Base-by-base conservation (phyloP, 179 eudicot species). In the Beta lomatogona region DNA sequence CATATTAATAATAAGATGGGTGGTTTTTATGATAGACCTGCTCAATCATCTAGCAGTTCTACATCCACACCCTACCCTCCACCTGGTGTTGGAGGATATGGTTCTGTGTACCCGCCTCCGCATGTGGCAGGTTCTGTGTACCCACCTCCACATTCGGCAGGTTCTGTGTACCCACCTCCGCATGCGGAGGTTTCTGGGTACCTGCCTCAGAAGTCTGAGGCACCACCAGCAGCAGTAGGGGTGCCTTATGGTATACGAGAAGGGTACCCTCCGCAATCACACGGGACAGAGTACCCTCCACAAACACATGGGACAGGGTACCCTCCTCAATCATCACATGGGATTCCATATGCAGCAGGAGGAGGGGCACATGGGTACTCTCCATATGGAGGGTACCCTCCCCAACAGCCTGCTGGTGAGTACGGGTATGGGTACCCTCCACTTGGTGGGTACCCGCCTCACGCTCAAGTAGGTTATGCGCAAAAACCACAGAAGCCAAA, bases 391-490 rank as follows among this genome's bases (percentile, higher is more conserved):
- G 85, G 76, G 67, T 80, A 83, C 68, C 86, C 89, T 5, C 84
- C 86, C 0, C 85, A 36, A 36, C 41, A 73, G 18, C 79, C 74
- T 45, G 50, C 74, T 15, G 81, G 44, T 36, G 79, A 77, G 16
- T 81, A 82, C 3, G 83, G 63, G 16, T 81, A 82, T 5, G 83
- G 63, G 57, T 83, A 77, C 31, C 88, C 86, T 13, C 81, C 74
- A 2, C 60, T 44, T 4, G 86, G 65, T 4, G 88, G 84, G 13
- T 82, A 85, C 73, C 80, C 80, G 0, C 58, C 69, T 4, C 79
- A 81, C 25, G 79, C 86, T 61, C 82, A 73, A 2, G 82, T 78
- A 12, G 87, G 89, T 75, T 87, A 87, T 36, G 80, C 77, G 14
- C 65, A 63, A 55, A 61, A 79, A 66, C 83, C 79, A 12, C 86